These are phyloP conservation scores for Asterella californica DNA, from an alignment of 225 moss, liverwort and hornwort genomes.

Conservation along the genomic window DNA sequence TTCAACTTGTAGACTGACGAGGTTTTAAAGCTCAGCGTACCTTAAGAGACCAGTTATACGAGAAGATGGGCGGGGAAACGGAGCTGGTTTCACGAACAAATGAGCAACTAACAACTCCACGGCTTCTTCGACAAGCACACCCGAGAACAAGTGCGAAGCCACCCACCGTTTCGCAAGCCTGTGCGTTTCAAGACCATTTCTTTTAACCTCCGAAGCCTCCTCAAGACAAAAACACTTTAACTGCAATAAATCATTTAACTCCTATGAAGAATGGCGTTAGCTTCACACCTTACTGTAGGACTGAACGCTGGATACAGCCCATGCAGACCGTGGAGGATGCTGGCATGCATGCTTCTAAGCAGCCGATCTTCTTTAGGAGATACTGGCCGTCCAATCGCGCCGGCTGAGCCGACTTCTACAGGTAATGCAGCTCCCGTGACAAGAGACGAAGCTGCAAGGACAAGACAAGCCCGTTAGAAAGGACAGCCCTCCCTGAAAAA, in stretches of 20 bases:
- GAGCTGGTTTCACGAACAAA: slow-evolving; percentile 65
- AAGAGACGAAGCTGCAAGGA: slow-evolving; percentile 20
- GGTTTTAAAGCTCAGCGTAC: slow-evolving; percentile 30
- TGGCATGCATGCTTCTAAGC: slow-evolving; percentile 69
- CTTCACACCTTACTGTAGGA: slow-evolving; percentile 61
- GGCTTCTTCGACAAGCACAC: slow-evolving; percentile 57
- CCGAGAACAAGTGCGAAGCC: slow-evolving; percentile 75
- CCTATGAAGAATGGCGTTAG: neutral
- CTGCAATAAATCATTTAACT: too few relatives aligned
- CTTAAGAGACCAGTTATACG: slow-evolving; percentile 84
- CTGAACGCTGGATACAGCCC: slow-evolving; percentile 73
- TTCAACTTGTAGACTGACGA: neutral
- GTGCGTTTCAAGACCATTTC: neutral
- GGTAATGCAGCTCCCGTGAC: slow-evolving; percentile 21
- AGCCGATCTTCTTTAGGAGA: slow-evolving; percentile 48
- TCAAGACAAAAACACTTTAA: neutral
- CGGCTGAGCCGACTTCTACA: slow-evolving; percentile 34
- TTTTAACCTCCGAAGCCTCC: neutral
- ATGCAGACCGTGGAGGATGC: slow-evolving; percentile 76
- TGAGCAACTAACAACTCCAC: slow-evolving; percentile 81
- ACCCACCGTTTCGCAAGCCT: slow-evolving; percentile 94
- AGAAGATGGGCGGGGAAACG: slow-evolving; percentile 62
- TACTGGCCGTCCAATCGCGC: slow-evolving; percentile 37
- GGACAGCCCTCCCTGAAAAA: too few relatives aligned
- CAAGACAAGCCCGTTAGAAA: neutral